Conservation (phyloP, 306 rosid genomes). For the Cucurbita ficifolia region DNA sequence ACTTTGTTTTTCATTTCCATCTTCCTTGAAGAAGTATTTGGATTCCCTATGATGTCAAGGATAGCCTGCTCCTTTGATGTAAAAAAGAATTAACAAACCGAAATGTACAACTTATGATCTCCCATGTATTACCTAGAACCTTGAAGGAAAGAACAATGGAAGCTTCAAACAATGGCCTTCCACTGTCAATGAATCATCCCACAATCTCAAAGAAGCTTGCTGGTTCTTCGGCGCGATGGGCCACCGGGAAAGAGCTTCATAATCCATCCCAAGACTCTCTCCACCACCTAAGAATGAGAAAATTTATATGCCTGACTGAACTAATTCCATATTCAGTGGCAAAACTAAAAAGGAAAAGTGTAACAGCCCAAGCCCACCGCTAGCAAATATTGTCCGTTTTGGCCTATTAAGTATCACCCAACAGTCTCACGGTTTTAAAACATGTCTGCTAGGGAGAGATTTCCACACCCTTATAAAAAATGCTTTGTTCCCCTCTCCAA, state of each 20-base stretch:
- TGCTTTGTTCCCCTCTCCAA: too few species aligned
- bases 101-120: constrained; percentile 1
- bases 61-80: constrained; percentile 3
- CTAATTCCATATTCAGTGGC: background rate
- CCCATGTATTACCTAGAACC: background rate
- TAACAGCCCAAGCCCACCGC: too few species aligned
- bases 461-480: too few species aligned
- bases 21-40: constrained; percentile 1
- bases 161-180: background rate
- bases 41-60: background rate
- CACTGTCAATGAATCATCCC: background rate
- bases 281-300: constrained; percentile 60
- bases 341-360: background rate
- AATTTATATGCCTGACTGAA: background rate
- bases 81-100: background rate
- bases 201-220: constrained; percentile 59
- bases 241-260: constrained; percentile 97
- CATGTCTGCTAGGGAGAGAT: too few species aligned
- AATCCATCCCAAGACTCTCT: constrained; percentile 95
- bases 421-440: too few species aligned
- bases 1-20: background rate
- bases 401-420: too few species aligned
- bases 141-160: background rate
- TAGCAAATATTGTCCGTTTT: too few species aligned
- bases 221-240: constrained; percentile 75